Evolutionary conservation across 2,329 filamentous ascomycete species (phyloP), one percentile per base, ranked within the genome.

Genomic region (Drechslerella dactyloides): DNA sequence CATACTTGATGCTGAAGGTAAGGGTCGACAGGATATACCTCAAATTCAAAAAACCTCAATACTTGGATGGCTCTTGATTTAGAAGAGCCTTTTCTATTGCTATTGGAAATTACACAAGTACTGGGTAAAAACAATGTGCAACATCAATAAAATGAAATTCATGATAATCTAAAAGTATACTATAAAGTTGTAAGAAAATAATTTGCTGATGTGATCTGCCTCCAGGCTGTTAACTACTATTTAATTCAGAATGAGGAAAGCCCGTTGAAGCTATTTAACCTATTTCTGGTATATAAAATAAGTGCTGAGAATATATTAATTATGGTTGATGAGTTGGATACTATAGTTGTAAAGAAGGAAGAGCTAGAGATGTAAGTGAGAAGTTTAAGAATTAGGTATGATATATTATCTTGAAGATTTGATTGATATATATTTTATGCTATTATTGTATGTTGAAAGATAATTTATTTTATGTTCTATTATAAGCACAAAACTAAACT

Each of bases 171-270:
- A 0, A 77, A 81, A 23, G 81, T 83, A 1, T 90, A 87, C 77
- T 89, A 90, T 79, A 82, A 85, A 40, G 83, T 88, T 0, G 81
- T 86, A 0, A 81, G 80, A 10, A 84, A 84, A 75, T 82, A 85
- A 0, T 88, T 90, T 63, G 82, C 88, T 1, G 87, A 90, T 74
- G 82, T 80, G 1, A 76, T 90, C 1, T 86, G 81, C 76, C 83
- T 83, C 73, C 86, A 89, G 73, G 85, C 82, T 0, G 79, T 84
- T 0, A 82, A 84, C 52, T 78, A 85, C 75, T 81, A 81, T 69
- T 80, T 90, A 0, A 40, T 55, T 17, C 27, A 40, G 40, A 82
- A 83, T 0, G 75, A 81, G 0, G 73, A 81, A 0, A 83, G 83
- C 11, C 86, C 86, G 0, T 78, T 87, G 1, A 80, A 78, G 8